Percentiles rank a stretch among this genome's conserved stretches.
phyloP scores from a whole-genome alignment of 2,329 filamentous ascomycete species.

The Calonectria ilicicola region DNA sequence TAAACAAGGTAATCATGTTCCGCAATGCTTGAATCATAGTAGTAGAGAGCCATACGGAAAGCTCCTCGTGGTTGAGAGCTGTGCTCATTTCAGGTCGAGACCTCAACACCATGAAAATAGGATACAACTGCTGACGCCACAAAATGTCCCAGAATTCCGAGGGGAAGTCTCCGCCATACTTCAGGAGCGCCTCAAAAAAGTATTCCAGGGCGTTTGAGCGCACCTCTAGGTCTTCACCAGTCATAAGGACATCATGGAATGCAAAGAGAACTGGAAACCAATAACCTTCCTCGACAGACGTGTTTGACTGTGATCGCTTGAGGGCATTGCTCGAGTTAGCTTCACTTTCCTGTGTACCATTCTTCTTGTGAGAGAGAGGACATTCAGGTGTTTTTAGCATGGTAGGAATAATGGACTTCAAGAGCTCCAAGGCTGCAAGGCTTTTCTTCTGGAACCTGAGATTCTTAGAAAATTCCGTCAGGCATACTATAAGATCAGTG shows the following conservation, averaged over 20 bases:
- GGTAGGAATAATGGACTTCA: slow-evolving; percentile 92
- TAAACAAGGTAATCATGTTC: slow-evolving; percentile 99
- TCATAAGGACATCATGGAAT: slow-evolving; percentile 99
- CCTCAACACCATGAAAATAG: slow-evolving; percentile 97
- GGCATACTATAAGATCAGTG: slow-evolving; percentile 92
- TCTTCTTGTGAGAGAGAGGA: slow-evolving; percentile 77
- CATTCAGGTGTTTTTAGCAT: slow-evolving; percentile 98
- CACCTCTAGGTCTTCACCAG: slow-evolving; percentile 96
- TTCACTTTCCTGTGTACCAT: slow-evolving; percentile 57
- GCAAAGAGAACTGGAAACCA: slow-evolving; percentile 99
- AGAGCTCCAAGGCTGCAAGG: slow-evolving; percentile 90
- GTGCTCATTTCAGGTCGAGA: slow-evolving; percentile 97
- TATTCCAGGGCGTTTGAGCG: slow-evolving; percentile 92
- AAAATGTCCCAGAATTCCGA: slow-evolving; percentile 98
- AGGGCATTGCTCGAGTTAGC: slow-evolving; percentile 56
- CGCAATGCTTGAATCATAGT: slow-evolving; percentile 99
- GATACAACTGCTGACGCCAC: slow-evolving; percentile 96
- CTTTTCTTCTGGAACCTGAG: slow-evolving; percentile 99
- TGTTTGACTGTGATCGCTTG: slow-evolving; percentile 74
- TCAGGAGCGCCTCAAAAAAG: slow-evolving; percentile 93
- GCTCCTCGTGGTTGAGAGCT: slow-evolving; percentile 93
- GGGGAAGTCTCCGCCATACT: slow-evolving; percentile 91
- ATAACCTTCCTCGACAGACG: slow-evolving; percentile 95
- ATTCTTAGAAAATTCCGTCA: slow-evolving; percentile 99
- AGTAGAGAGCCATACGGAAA: slow-evolving; percentile 98